These are phyloP conservation scores for Chaetoceros muelleri DNA, from an alignment of 108 stramenopile species.

Conservation along the genomic window DNA sequence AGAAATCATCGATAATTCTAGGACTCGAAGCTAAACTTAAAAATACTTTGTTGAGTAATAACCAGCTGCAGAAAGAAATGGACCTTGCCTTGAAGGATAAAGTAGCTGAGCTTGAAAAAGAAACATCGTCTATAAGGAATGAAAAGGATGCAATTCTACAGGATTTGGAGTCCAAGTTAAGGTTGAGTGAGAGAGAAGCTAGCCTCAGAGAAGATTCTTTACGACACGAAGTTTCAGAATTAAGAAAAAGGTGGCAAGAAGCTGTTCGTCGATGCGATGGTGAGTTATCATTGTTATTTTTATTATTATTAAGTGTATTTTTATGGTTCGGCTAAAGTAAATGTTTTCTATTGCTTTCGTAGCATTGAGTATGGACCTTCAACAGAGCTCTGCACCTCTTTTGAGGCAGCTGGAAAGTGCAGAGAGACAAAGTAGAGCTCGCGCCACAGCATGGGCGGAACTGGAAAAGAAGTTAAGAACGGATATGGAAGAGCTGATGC, in stretches of 20 bases:
- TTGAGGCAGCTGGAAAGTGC: conserved; percentile 68
- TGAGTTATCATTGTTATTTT: conserved; percentile 11
- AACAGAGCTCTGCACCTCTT: conserved; percentile 71
- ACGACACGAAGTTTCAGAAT: conserved; percentile 65
- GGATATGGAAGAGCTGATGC: conserved; percentile 59
- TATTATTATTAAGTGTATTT: not conserved
- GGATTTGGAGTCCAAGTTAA: conserved; percentile 64
- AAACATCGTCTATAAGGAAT: conserved; percentile 39
- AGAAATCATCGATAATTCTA: conserved; percentile 40
- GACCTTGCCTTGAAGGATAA: conserved; percentile 36
- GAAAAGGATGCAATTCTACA: conserved; percentile 54
- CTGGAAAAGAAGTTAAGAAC: conserved; percentile 60
- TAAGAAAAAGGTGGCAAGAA: conserved; percentile 81
- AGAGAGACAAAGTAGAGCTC: conserved; percentile 60
- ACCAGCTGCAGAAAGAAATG: conserved; percentile 38
- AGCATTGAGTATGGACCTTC: conserved; percentile 72
- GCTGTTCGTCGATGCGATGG: conserved; percentile 73
- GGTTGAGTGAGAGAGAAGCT: conserved; percentile 64
- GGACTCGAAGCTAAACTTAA: conserved; percentile 58
- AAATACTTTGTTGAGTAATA: conserved; percentile 43
- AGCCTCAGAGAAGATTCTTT: conserved; percentile 71
- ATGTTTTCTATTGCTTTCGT: conserved; percentile 4
- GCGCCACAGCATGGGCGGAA: conserved; percentile 59
- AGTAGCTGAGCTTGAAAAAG: conserved; percentile 41
- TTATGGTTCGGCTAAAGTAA: too few species aligned